Evolutionary conservation across 495 filamentous ascomycete species (phyloP).

Genomic region (Neurospora tetraspora): DNA sequence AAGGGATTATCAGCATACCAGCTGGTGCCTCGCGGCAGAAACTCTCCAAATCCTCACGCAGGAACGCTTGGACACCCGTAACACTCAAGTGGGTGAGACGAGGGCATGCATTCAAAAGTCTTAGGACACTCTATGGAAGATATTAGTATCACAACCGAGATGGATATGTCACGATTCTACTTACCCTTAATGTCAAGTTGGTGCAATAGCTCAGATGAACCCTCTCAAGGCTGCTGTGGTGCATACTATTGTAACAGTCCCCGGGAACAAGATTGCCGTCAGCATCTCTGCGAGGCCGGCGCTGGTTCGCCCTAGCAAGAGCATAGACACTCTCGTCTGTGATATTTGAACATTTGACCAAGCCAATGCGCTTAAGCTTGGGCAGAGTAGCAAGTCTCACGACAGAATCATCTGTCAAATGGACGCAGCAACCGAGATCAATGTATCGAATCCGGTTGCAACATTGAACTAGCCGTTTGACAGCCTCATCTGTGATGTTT

Average conservation of each 20-base stretch:
- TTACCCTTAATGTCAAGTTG: conserved; percentile 66
- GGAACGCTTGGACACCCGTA: conserved; percentile 82
- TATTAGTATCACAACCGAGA: conserved; percentile 5
- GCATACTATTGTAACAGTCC: conserved; percentile 35
- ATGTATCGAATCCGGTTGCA: conserved; percentile 98
- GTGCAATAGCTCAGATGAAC: conserved; percentile 97
- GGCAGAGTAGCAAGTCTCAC: conserved; percentile 74
- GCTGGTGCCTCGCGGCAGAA: conserved; percentile 82
- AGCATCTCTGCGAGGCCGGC: conserved; percentile 41
- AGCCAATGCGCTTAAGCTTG: conserved; percentile 84
- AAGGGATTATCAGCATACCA: conserved; percentile 32
- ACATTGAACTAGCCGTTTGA: conserved; percentile 66
- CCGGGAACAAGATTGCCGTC: conserved; percentile 21
- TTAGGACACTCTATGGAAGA: conserved; percentile 69
- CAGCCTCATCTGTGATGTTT: conserved; percentile 78
- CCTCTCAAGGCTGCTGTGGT: conserved; percentile 59
- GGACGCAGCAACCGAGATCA: conserved; percentile 88
- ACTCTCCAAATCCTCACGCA: conserved; percentile 62
- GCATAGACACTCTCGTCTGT: conserved; percentile 82
- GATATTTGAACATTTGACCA: conserved; percentile 88
- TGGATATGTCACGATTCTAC: conserved; percentile 14
- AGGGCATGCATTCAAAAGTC: conserved; percentile 81
- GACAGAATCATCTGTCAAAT: conserved; percentile 82
- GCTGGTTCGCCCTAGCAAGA: conserved; percentile 54
- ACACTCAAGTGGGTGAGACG: conserved; percentile 90